Base-by-base conservation (phyloP, 2,329 filamentous ascomycete species). In the Thermomyces lanuginosus region DNA sequence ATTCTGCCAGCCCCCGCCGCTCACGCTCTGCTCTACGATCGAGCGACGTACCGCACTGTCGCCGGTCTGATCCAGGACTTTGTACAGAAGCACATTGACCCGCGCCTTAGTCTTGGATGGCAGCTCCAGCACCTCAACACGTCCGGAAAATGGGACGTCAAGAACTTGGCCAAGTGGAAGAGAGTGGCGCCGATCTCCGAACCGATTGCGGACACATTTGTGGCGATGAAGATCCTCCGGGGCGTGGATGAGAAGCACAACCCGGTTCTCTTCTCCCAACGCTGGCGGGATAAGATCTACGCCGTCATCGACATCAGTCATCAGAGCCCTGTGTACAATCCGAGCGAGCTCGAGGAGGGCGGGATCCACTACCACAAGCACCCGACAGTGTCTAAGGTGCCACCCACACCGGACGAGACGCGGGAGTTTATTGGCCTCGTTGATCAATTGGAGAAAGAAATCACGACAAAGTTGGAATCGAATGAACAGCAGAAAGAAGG, bases 111-210 rank as follows among this genome's bases (percentile, higher is more conserved):
- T 1, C 69, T 86, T 15, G 80, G 76, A 22, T 95, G 86, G 84
- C 86, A 95, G 52, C 62, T 95, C 9, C 78, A 86, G 41, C 76
- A 89, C 42, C 69, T 95, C 13, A 81, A 78, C 2, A 81, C 77
- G 2, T 79, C 83, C 39, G 84, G 84, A 3, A 95, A 95, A 56
- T 95, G 86, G 86, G 86, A 93, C 45, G 82, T 95, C 39, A 95
- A 95, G 57, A 95, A 95, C 44, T 63, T 93, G 7, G 72, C 69
- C 32, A 95, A 95, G 47, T 95, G 86, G 86, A 69, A 80, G 49
- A 72, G 71, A 10, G 77, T 91, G 1, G 54, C 60, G 1, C 78
- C 83, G 0, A 79, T 92, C 1, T 91, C 80, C 0, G 64, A 67
- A 1, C 72, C 76, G 3, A 89, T 95, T 33, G 79, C 68, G 0